These are phyloP conservation scores for Cornus kousa DNA, from an alignment of 148 eudicot genomes.

Conservation along the genomic window DNA sequence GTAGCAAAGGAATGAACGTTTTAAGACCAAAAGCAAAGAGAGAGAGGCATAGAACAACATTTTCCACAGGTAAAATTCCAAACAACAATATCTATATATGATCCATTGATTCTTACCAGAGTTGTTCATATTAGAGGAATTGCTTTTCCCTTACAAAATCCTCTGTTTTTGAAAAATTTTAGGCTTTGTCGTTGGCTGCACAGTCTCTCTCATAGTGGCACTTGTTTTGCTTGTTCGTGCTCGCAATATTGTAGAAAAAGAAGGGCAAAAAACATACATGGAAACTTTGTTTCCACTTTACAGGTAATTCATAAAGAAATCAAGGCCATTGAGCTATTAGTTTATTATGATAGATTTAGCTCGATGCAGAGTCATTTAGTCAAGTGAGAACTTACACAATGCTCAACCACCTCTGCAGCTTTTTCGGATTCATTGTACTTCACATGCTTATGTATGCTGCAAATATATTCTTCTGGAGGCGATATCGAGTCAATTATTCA, in stretches of 20 bases:
- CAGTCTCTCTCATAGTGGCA: conserved; percentile 25
- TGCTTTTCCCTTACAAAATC: too few relatives aligned
- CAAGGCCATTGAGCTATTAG: too few relatives aligned
- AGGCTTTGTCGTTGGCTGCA: conserved; percentile 30
- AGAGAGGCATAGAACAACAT: too few relatives aligned
- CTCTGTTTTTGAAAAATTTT: neutral
- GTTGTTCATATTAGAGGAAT: too few relatives aligned
- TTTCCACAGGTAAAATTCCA: too few relatives aligned
- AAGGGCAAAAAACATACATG: conserved; percentile 19
- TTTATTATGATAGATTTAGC: too few relatives aligned
- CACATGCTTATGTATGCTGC: conserved; percentile 31
- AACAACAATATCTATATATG: too few relatives aligned
- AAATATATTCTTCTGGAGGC: conserved; percentile 33
- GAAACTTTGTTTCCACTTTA: conserved; percentile 34
- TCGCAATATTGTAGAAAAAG: conserved; percentile 14
- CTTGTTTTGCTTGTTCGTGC: conserved; percentile 18
- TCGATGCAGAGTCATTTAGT: too few relatives aligned
- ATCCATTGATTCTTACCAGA: too few relatives aligned
- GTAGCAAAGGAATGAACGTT: too few relatives aligned
- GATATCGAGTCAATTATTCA: conserved; percentile 30
- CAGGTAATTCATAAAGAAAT: conserved; percentile 13
- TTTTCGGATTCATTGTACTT: conserved; percentile 29
- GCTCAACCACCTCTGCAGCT: conserved; percentile 13
- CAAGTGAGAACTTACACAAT: too few relatives aligned
- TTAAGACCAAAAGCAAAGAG: too few relatives aligned